Evolutionary conservation across 2,329 filamentous ascomycete species (phyloP).

Genomic region (Penicillium freii): DNA sequence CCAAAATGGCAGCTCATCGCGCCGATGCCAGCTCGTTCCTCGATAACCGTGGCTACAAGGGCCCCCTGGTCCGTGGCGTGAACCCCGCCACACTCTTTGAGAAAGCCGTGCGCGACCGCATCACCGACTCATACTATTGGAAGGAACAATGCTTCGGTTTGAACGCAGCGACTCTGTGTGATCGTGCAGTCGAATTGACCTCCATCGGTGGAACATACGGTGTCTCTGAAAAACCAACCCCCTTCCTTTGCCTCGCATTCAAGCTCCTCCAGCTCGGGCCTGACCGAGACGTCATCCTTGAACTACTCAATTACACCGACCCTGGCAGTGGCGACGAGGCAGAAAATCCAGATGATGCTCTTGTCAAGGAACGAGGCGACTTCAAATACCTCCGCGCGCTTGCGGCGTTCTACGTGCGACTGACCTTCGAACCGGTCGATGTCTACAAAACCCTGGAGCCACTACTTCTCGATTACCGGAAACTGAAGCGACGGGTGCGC

Average conservation of each 20-base stretch:
- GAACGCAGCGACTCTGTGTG: slow-evolving; percentile 76
- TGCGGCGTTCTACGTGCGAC: slow-evolving; percentile 86
- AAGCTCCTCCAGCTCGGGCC: slow-evolving; percentile 90
- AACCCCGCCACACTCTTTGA: slow-evolving; percentile 96
- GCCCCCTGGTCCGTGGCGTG: slow-evolving; percentile 76
- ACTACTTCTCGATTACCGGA: slow-evolving; percentile 75
- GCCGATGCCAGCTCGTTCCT: slow-evolving; percentile 76
- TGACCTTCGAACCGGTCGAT: slow-evolving; percentile 79
- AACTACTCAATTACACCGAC: slow-evolving; percentile 75
- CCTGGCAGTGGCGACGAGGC: slow-evolving; percentile 57
- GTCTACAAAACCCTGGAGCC: slow-evolving; percentile 81
- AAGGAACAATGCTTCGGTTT: slow-evolving; percentile 98
- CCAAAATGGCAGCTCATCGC: slow-evolving; percentile 57
- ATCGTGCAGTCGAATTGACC: slow-evolving; percentile 79
- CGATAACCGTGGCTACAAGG: slow-evolving; percentile 82
- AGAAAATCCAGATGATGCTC: slow-evolving; percentile 26
- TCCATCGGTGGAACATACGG: slow-evolving; percentile 90
- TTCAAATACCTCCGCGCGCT: slow-evolving; percentile 82
- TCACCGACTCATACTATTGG: slow-evolving; percentile 95
- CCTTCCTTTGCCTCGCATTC: slow-evolving; percentile 91
- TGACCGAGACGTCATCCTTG: slow-evolving; percentile 70
- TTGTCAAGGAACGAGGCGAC: slow-evolving; percentile 41
- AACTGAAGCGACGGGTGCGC: slow-evolving; percentile 73
- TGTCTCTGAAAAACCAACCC: slow-evolving; percentile 75
- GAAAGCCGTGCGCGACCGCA: slow-evolving; percentile 91